Evolutionary conservation across 2,329 filamentous ascomycete species (phyloP).

Genomic region (Pseudocercospora crystallina): DNA sequence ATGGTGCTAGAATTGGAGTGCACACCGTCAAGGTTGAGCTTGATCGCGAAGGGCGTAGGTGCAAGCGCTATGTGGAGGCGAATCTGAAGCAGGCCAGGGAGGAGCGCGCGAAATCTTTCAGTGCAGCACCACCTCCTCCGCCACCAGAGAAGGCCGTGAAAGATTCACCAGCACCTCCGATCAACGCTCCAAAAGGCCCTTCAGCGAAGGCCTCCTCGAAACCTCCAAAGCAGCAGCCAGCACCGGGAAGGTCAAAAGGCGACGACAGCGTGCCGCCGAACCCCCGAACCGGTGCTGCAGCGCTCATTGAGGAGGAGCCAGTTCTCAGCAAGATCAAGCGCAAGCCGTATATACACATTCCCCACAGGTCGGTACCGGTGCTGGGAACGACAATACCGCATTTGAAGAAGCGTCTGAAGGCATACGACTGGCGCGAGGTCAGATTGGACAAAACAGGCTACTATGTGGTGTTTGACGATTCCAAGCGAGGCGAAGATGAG

Average conservation of each 20-base stretch:
- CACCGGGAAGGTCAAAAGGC: constrained; percentile 38
- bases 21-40: constrained; percentile 78
- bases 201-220: constrained; percentile 53
- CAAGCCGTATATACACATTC: constrained; percentile 87
- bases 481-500: constrained; percentile 72
- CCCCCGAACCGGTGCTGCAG: constrained; percentile 47
- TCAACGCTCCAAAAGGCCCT: constrained; percentile 80
- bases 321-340: constrained; percentile 69
- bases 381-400: constrained; percentile 82
- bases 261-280: constrained; percentile 37
- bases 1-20: constrained; percentile 76
- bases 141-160: constrained; percentile 34
- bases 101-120: constrained; percentile 50
- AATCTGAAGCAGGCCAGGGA: constrained; percentile 68
- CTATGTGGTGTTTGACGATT: constrained; percentile 86
- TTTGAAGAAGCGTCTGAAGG: constrained; percentile 83
- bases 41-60: constrained; percentile 84
- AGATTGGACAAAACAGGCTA: constrained; percentile 84
- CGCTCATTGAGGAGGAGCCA: constrained; percentile 63
- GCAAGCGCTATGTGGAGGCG: constrained; percentile 73
- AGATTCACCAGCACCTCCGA: constrained; percentile 65
- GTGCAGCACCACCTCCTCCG: constrained; percentile 34
- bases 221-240: constrained; percentile 25
- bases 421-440: constrained; percentile 77
- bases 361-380: constrained; percentile 83